Conservation (phyloP, 2,329 filamentous ascomycete genomes). For the Paraconiothyrium brasiliense region DNA sequence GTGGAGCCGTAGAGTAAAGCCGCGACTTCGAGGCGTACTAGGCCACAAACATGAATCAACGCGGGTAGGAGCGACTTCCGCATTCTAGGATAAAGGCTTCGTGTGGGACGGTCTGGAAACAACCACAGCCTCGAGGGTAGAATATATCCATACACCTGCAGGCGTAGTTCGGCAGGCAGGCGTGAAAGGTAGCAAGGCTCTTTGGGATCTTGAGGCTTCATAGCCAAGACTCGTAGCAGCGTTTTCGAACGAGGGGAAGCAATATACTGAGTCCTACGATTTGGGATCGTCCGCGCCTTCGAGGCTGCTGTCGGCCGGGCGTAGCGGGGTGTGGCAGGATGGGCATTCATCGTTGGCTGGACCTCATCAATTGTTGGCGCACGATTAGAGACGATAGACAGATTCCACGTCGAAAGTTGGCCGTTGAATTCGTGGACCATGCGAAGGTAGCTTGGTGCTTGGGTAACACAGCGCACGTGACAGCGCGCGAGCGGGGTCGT, state of each 20-base stretch:
- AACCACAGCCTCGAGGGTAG: neutral
- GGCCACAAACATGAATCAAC: neutral
- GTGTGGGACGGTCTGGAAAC: neutral
- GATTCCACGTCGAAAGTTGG: too few relatives aligned
- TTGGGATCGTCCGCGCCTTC: neutral
- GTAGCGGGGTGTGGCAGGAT: neutral
- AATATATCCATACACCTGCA: neutral
- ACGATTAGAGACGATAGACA: too few relatives aligned
- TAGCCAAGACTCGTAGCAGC: neutral
- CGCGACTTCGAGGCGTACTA: neutral
- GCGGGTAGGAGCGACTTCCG: neutral
- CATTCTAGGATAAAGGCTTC: neutral
- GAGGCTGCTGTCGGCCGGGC: neutral
- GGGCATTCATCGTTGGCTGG: neutral
- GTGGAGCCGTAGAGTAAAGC: neutral
- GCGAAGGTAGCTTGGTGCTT: neutral
- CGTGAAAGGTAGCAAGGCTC: neutral
- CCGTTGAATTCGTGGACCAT: too few relatives aligned
- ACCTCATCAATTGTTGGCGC: neutral
- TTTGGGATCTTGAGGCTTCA: neutral
- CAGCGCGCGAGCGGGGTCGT: slow-evolving; percentile 29
- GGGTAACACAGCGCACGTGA: slow-evolving; percentile 23
- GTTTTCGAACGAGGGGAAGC: neutral
- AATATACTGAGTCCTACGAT: neutral
- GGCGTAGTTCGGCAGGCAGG: neutral